These are phyloP conservation scores for Neckera pumila DNA, from an alignment of 225 moss, liverwort and hornwort species.

Conservation along the genomic window DNA sequence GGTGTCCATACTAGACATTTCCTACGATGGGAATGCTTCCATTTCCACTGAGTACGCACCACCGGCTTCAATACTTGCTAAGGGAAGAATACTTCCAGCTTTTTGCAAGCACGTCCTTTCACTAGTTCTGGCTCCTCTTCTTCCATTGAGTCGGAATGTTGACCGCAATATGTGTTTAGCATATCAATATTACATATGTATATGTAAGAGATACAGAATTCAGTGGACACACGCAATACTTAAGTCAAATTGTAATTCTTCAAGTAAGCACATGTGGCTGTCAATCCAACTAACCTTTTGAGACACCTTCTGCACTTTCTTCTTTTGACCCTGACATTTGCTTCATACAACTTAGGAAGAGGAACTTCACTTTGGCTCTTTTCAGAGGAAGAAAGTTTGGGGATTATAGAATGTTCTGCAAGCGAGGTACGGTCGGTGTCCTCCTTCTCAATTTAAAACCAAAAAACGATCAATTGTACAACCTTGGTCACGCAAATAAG, in stretches of 20 bases:
- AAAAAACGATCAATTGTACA: too few species aligned
- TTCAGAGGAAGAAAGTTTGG: background rate
- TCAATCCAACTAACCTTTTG: background rate
- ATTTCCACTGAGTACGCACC: background rate
- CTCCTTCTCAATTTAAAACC: background rate
- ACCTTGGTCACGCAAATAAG: background rate
- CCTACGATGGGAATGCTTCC: background rate
- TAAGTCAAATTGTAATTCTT: background rate
- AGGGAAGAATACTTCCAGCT: background rate
- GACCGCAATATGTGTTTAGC: background rate
- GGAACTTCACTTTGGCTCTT: background rate
- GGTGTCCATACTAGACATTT: background rate
- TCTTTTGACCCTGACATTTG: background rate
- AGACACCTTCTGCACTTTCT: conserved; percentile 4
- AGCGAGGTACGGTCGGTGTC: background rate
- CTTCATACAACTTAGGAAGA: conserved; percentile 1
- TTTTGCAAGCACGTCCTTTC: background rate
- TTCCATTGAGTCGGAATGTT: background rate
- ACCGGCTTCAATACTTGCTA: background rate
- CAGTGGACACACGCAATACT: background rate
- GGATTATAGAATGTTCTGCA: background rate
- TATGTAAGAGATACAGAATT: background rate
- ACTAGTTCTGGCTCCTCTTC: background rate
- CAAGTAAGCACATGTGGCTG: background rate
- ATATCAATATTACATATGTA: background rate